phyloP scores from a whole-genome alignment of 1,284 basidiomycete species.

The Marasmius sp. region DNA sequence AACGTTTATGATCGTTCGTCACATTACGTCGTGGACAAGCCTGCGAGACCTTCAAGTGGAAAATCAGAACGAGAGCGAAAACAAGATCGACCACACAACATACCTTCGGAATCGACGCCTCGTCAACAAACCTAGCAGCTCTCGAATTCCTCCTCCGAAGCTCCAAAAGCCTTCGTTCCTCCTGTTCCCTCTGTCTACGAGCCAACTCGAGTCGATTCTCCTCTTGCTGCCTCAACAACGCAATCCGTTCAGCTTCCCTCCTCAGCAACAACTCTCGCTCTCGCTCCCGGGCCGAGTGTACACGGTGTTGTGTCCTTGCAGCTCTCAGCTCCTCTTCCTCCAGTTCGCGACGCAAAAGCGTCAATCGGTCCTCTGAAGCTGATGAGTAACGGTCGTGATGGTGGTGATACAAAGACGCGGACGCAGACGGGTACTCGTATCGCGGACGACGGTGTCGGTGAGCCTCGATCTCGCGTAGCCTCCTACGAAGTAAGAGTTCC shows the following conservation, averaged over 20 bases:
- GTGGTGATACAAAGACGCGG: not conserved
- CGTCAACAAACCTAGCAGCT: too few relatives aligned
- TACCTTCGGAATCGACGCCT: too few relatives aligned
- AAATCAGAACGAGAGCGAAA: too few relatives aligned
- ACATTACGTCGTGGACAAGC: too few relatives aligned
- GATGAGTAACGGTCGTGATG: not conserved
- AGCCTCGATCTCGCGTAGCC: conserved; percentile 28
- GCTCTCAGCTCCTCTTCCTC: conserved; percentile 22
- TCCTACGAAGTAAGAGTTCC: conserved; percentile 22
- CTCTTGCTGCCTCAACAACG: conserved; percentile 8
- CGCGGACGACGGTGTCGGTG: conserved; percentile 18
- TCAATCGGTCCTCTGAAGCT: conserved; percentile 6
- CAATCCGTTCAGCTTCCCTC: conserved; percentile 12
- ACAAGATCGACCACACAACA: too few relatives aligned
- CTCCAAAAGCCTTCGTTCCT: conserved; percentile 3
- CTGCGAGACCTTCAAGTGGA: too few relatives aligned
- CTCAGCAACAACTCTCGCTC: conserved; percentile 13
- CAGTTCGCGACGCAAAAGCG: conserved; percentile 18
- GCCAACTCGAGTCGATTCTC: conserved; percentile 5
- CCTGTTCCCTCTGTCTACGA: conserved; percentile 3
- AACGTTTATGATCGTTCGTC: too few relatives aligned
- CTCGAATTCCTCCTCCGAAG: not conserved
- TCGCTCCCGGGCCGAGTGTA: conserved; percentile 13
- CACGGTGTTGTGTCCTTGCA: too few relatives aligned
- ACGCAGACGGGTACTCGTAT: conserved; percentile 6